Base-by-base conservation (phyloP, 441 rosid genomes). In the Brassica hybrid region DNA sequence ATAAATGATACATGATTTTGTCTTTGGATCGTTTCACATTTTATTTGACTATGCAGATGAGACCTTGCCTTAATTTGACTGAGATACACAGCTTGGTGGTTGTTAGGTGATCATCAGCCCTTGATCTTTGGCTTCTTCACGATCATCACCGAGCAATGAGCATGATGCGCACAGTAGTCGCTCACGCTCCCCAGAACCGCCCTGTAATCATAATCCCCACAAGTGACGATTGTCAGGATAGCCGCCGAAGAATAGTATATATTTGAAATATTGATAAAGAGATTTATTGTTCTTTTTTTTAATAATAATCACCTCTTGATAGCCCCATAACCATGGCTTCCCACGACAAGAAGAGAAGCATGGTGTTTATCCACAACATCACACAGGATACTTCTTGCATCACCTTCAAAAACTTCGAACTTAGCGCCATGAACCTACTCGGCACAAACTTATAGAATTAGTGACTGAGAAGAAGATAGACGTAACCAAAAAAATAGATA, bases 271-370 rank as follows among this genome's bases (percentile, higher is more conserved):
- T 21, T 21, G 23, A 0, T 21, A 21, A 21, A 21, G 23, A 21
- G 23, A 21, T 21, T 21, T 21, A 21, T 21, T 1, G 23, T 21
- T 21, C 23, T 21, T 21, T 21, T 21, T 27, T 27, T 3, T 27
- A 27, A 27, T 1, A 27, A 27, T 21, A 21, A 27, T 34, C 23
- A 93, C 99, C 99, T 91, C 85, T 90, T 91, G 63, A 95, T 87
- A 65, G 96, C 92, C 75, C 99, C 99, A 80, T 93, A 90, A 14
- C 99, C 98, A 74, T 95, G 99, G 75, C 94, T 95, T 43, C 99
- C 99, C 3, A 93, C 94, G 34, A 87, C 96, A 58, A 95, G 86
- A 27, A 91, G 38, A 3, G 98, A 85, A 66, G 98, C 99, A 34
- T 88, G 91, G 82, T 93, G 91, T 60, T 76, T 93, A 10, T 95